phyloP scores from a whole-genome alignment of 1,139 yeast species.

The Pichia sp. region DNA sequence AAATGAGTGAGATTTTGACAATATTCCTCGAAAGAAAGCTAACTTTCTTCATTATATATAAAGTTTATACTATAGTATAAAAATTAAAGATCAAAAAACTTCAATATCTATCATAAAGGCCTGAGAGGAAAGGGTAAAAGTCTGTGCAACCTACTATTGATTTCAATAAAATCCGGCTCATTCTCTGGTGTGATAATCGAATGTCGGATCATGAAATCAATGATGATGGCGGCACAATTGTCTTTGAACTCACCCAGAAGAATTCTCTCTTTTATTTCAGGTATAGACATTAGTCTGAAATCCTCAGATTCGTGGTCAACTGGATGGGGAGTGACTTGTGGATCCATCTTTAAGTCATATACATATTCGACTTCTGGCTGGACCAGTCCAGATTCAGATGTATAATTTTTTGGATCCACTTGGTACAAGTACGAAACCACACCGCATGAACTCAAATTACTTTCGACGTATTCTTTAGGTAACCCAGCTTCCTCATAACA shows the following conservation, averaged over 20 bases:
- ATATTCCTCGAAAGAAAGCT: not conserved
- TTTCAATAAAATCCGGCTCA: constrained; percentile 60
- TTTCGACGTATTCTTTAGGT: constrained; percentile 44
- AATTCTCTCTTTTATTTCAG: constrained; percentile 50
- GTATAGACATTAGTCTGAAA: constrained; percentile 59
- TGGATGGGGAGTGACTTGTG: constrained; percentile 57
- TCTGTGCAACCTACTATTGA: constrained; percentile 62
- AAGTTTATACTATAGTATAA: not conserved
- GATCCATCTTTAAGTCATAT: constrained; percentile 63
- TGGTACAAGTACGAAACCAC: constrained; percentile 64
- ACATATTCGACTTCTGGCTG: constrained; percentile 89
- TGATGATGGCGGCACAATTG: constrained; percentile 73
- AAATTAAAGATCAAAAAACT: not conserved
- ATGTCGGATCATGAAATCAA: constrained; percentile 83
- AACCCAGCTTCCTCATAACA: constrained; percentile 90
- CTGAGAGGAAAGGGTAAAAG: constrained; percentile 62
- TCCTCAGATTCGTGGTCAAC: constrained; percentile 83
- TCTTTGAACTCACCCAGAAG: constrained; percentile 70
- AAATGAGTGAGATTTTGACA: constrained; percentile 35
- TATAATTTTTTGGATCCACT: constrained; percentile 27
- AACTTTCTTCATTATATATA: not conserved
- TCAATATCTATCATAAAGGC: constrained; percentile 2
- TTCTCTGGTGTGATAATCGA: constrained; percentile 44
- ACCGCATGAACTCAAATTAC: constrained; percentile 52
- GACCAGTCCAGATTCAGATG: constrained; percentile 47